Conservation (phyloP, 768 basidiomycete species). For the Pseudohyphozyma bogoriensis region DNA sequence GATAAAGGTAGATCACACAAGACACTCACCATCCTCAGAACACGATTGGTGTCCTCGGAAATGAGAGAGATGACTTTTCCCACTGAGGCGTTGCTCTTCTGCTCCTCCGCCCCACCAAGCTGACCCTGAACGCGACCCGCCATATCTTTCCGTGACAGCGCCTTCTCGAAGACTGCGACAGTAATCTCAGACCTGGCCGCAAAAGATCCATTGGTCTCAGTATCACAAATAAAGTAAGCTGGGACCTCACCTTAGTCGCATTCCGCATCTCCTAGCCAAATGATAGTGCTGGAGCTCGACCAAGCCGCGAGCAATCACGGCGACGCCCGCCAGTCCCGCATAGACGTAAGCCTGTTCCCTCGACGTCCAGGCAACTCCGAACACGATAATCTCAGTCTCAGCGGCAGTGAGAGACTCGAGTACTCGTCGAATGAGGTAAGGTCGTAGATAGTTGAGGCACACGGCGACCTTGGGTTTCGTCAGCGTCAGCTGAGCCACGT, state of each 20-base stretch:
- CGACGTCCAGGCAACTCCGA: not conserved
- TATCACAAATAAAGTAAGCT: no score
- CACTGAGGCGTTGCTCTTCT: conserved; percentile 28
- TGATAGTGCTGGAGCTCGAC: conserved; percentile 29
- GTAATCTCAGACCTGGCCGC: no score
- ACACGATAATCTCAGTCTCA: no score
- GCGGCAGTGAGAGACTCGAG: conserved; percentile 18
- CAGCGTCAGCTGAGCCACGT: no score
- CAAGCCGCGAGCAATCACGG: conserved; percentile 11
- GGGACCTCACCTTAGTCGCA: conserved; percentile 19
- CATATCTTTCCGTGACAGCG: conserved; percentile 14
- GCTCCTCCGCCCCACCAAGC: conserved; percentile 4
- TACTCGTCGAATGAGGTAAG: conserved; percentile 23
- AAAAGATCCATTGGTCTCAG: no score
- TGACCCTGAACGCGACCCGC: not conserved
- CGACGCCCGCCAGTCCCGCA: conserved; percentile 19
- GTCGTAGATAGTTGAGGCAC: conserved; percentile 15
- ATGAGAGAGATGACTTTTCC: conserved; percentile 28
- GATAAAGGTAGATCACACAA: no score
- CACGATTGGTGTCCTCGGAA: conserved; percentile 50
- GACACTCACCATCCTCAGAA: conserved; percentile 13
- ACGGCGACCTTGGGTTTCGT: conserved; percentile 5
- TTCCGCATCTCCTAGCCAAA: conserved; percentile 21
- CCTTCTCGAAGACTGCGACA: conserved; percentile 24
- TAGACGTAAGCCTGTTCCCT: conserved; percentile 27